Evolutionary conservation across 73 alveolate species (phyloP).

Genomic region (Symbiodinium pilosum): DNA sequence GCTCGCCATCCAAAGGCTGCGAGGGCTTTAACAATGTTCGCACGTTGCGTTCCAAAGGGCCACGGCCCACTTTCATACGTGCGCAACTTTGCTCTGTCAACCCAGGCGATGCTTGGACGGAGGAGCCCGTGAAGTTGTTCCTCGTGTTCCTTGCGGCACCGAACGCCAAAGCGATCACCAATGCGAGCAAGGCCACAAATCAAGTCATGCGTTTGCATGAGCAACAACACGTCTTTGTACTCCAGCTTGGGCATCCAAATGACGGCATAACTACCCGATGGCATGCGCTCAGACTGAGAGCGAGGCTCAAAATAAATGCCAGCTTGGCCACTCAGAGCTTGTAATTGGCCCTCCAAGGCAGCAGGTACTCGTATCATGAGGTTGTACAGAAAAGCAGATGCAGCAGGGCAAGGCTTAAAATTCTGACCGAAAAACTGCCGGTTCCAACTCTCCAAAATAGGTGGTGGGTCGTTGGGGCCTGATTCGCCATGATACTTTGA

Average conservation of each 20-base stretch:
- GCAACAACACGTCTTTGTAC: not conserved
- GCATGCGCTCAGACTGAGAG: not conserved
- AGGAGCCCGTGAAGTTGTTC: not conserved
- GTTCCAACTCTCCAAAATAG: not conserved
- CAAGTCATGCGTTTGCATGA: not conserved
- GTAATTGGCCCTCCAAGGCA: not conserved
- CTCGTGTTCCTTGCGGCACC: not conserved
- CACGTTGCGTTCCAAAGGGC: constrained; percentile 13
- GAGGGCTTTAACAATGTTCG: not conserved
- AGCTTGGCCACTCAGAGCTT: not conserved
- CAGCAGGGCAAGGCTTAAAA: not conserved
- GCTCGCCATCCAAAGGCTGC: not conserved
- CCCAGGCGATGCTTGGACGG: not conserved
- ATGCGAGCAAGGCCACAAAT: not conserved
- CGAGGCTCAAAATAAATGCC: constrained; percentile 6
- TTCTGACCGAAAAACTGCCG: too few relatives aligned
- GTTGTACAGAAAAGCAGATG: not conserved
- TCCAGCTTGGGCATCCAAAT: not conserved
- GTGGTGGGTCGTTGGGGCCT: not conserved
- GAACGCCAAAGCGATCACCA: not conserved
- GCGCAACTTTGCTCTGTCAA: not conserved
- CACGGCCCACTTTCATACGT: not conserved
- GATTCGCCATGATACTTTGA: not conserved
- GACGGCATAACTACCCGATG: not conserved
- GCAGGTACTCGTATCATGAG: not conserved